Evolutionary conservation across 2,329 filamentous ascomycete species (phyloP), one percentile per base, ranked within the genome.

Genomic region (Aureobasidium sp.): DNA sequence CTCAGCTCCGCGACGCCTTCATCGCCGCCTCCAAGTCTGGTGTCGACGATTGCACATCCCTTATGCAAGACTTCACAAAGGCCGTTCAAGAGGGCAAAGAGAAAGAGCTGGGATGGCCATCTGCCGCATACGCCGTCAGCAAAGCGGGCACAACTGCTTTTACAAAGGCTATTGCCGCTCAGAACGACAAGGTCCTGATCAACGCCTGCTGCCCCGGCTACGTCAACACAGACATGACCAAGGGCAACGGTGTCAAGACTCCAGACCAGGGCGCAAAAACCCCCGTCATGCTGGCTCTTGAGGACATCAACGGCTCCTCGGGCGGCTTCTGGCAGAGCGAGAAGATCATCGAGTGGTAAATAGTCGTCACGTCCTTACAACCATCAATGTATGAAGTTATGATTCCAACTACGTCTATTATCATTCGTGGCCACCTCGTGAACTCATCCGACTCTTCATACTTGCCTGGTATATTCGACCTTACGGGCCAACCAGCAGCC

Each of bases 21-120:
- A 74, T 79, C 10, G 48, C 71, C 15, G 74, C 77, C 10, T 61
- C 69, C 2, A 74, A 77, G 31, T 77, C 75, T 58, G 75, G 74
- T n/a, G 78, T 82, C 18, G 71, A 73, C 8, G 82, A 85, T 10
- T 78, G 85, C 16, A 83, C 81, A 0, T 69, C 73, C 29, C 73
- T 87, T 48, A 85, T 87, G 84, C 76, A 83, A 63, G 77, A 81
- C 27, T 87, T 87, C 73, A 74, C 77, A 3, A 68, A 75, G 4
- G 83, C 81, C 0, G 85, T 86, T 0, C 75, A 78, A n/a, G 74
- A 74, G 15, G 82, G 81, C 0, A 79, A 73, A 29, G 80, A 86
- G 69, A 80, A 81, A 56, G 77, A 83, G 50, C 73, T 78, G 4
- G 84, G 85, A 0, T 87, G 84, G 73, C 84, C 83, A 2, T 81